Conservation (phyloP, 2,329 filamentous ascomycete species). For the Pyricularia pennisetigena region DNA sequence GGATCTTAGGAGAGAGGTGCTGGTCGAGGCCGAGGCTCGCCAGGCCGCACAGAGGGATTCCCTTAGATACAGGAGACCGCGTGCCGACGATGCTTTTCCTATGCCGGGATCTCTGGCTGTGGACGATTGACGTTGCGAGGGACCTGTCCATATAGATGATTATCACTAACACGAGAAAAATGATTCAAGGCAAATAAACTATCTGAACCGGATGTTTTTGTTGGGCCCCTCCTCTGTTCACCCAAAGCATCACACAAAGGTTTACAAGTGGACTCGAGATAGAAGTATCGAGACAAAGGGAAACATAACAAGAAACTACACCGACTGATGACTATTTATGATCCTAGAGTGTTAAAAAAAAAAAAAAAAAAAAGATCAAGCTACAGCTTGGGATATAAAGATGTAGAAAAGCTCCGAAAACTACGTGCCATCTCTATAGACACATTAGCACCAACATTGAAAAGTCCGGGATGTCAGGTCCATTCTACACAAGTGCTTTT, state of each 20-base stretch:
- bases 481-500: background rate
- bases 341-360: background rate
- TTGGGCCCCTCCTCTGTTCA: background rate
- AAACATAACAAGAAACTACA: background rate
- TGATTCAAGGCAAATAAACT: background rate
- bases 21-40: conserved; percentile 30
- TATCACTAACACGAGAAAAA: background rate
- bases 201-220: background rate
- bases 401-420: background rate
- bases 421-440: background rate
- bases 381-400: background rate
- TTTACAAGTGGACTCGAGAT: background rate
- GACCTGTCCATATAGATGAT: background rate
- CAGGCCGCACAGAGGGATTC: conserved; percentile 16
- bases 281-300: background rate
- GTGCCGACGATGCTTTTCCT: conserved; percentile 26
- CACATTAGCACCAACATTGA: background rate
- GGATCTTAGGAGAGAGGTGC: conserved; percentile 36
- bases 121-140: conserved; percentile 14
- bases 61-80: conserved; percentile 26
- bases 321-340: background rate
- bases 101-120: conserved; percentile 35
- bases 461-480: background rate
- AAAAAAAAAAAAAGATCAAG: background rate
- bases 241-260: background rate